Percentiles rank a stretch among this genome's conserved stretches.
These are phyloP conservation scores for Paradendryphiella salina DNA, from an alignment of 2,329 filamentous ascomycete species.

Conservation along the genomic window DNA sequence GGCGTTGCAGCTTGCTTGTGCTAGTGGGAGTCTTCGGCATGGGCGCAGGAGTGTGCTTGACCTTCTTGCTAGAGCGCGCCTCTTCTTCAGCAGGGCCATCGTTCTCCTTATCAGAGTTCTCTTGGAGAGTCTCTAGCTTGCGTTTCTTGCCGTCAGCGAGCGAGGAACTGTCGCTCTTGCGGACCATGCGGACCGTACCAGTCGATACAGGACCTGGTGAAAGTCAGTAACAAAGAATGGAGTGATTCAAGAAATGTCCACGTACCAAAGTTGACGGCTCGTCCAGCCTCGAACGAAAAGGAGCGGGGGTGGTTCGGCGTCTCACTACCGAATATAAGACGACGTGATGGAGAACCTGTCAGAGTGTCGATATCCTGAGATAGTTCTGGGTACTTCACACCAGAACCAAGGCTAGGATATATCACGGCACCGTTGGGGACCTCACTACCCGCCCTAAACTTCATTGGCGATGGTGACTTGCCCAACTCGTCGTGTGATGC, in stretches of 20 bases:
- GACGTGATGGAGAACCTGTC: constrained; percentile 35
- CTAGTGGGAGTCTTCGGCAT: constrained; percentile 37
- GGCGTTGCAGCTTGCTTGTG: constrained; percentile 37
- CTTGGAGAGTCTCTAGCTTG: constrained; percentile 48
- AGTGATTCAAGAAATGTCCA: not conserved
- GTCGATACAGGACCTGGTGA: constrained; percentile 39
- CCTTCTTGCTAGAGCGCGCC: constrained; percentile 42
- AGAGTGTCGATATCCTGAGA: constrained; percentile 31
- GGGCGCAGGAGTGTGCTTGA: constrained; percentile 29
- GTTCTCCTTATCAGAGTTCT: constrained; percentile 52
- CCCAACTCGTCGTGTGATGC: constrained; percentile 36
- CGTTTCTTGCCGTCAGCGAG: constrained; percentile 48
- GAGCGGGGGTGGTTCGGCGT: constrained; percentile 42
- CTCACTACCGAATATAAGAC: constrained; percentile 43
- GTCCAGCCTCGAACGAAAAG: constrained; percentile 56
- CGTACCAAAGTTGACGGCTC: constrained; percentile 49
- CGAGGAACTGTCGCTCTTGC: constrained; percentile 49
- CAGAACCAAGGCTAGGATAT: constrained; percentile 35
- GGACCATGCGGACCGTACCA: constrained; percentile 50
- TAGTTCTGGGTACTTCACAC: constrained; percentile 47
- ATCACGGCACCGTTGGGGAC: constrained; percentile 38
- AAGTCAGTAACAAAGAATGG: not conserved
- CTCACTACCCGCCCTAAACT: constrained; percentile 42
- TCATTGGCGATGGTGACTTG: constrained; percentile 44
- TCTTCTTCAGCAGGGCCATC: constrained; percentile 34